phyloP scores from a whole-genome alignment of 495 filamentous ascomycete genomes.

The Neurospora hispaniola region DNA sequence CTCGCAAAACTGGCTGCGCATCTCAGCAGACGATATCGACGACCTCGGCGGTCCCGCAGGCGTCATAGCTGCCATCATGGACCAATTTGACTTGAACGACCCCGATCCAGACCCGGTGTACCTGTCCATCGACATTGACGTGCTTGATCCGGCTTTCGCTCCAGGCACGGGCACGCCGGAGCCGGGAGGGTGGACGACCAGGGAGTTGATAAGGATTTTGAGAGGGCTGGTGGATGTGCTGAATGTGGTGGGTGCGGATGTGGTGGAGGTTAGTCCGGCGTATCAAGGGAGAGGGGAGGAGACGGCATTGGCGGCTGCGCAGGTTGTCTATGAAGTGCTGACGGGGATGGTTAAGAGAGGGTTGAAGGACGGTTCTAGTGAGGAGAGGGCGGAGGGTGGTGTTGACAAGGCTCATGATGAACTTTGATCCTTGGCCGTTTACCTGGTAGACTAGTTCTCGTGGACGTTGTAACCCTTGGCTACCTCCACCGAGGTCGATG shows the following conservation, averaged over 20 bases:
- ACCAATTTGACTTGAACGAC: slow-evolving; percentile 37
- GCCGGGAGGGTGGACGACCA: slow-evolving; percentile 63
- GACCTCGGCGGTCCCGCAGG: slow-evolving; percentile 46
- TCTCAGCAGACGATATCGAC: slow-evolving; percentile 62
- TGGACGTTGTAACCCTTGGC: background rate
- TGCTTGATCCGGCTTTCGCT: slow-evolving; percentile 59
- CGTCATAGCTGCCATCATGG: slow-evolving; percentile 47
- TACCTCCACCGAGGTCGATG: background rate
- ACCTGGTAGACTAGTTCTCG: background rate
- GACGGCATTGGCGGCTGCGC: slow-evolving; percentile 74
- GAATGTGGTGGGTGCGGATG: slow-evolving; percentile 64
- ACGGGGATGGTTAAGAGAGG: slow-evolving; percentile 64
- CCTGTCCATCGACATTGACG: slow-evolving; percentile 66
- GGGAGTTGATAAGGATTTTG: slow-evolving; percentile 60
- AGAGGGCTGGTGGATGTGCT: slow-evolving; percentile 52
- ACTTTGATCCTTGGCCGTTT: slow-evolving; percentile 13
- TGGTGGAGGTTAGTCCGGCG: slow-evolving; percentile 79
- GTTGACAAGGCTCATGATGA: slow-evolving; percentile 17
- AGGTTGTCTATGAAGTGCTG: slow-evolving; percentile 73
- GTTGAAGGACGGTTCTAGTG: slow-evolving; percentile 8
- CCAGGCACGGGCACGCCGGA: slow-evolving; percentile 68
- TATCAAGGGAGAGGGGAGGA: slow-evolving; percentile 79
- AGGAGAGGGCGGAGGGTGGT: slow-evolving; percentile 5
- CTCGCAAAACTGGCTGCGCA: slow-evolving; percentile 52
- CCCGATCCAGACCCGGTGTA: slow-evolving; percentile 50